phyloP scores from a whole-genome alignment of 345 rosid genomes.

The Brassica carinata region DNA sequence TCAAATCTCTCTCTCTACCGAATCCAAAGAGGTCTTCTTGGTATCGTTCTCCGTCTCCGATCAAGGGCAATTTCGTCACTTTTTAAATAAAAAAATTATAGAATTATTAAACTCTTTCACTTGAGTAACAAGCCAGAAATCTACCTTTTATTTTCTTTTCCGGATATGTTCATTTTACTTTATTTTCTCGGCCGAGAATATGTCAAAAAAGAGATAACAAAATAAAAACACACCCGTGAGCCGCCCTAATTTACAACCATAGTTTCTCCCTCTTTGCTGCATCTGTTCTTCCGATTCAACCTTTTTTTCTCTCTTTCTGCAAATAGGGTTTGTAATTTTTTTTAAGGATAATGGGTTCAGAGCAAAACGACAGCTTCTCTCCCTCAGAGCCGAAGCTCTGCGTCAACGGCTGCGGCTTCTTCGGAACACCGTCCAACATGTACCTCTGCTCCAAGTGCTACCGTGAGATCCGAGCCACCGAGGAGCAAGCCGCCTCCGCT shows the following conservation, averaged over 20 bases:
- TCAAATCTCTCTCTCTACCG: slow-evolving; percentile 17
- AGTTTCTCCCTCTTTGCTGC: neutral
- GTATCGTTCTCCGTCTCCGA: neutral
- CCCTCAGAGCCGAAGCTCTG: slow-evolving; percentile 73
- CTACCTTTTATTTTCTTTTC: neutral
- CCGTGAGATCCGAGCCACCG: slow-evolving; percentile 51
- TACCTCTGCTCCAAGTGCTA: slow-evolving; percentile 87
- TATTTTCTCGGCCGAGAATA: slow-evolving; percentile 4
- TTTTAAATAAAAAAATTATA: too few relatives aligned
- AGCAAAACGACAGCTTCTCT: slow-evolving; percentile 69
- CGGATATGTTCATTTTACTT: slow-evolving; percentile 7
- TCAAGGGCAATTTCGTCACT: slow-evolving; percentile 4
- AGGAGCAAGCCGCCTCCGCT: slow-evolving; percentile 62
- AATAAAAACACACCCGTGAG: neutral
- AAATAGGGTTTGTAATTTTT: neutral
- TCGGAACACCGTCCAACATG: slow-evolving; percentile 71
- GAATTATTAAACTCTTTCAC: neutral
- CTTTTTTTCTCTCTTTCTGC: neutral
- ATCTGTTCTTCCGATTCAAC: neutral
- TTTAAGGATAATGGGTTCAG: slow-evolving; percentile 56
- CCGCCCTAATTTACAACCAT: neutral
- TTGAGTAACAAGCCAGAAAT: slow-evolving; percentile 38
- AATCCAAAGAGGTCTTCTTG: neutral
- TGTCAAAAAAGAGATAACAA: neutral
- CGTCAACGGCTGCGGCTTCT: slow-evolving; percentile 48